These are phyloP conservation scores for Penicillium sp. DNA, from an alignment of 2,329 filamentous ascomycete species.

Conservation along the genomic window DNA sequence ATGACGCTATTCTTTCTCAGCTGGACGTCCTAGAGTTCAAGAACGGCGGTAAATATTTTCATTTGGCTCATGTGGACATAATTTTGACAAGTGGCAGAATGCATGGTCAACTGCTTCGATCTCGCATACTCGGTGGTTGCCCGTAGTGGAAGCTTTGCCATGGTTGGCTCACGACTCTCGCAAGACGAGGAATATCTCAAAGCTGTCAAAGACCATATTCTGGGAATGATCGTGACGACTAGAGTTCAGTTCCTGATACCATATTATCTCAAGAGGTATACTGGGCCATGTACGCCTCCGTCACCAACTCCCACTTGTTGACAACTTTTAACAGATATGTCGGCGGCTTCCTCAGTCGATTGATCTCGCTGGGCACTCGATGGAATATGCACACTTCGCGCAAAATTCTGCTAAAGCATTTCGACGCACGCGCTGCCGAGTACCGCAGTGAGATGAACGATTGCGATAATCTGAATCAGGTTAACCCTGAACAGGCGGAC, in stretches of 20 bases:
- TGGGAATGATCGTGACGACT: conserved; percentile 24
- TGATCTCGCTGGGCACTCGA: conserved; percentile 13
- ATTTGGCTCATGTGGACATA: background rate
- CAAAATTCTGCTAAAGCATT: conserved; percentile 19
- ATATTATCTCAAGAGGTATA: conserved; percentile 17
- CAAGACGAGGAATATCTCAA: conserved; percentile 20
- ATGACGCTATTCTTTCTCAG: conserved; percentile 17
- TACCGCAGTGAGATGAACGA: conserved; percentile 14
- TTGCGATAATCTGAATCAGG: background rate
- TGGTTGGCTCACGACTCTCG: conserved; percentile 19
- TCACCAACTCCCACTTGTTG: background rate
- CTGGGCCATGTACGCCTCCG: background rate
- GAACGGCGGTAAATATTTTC: conserved; percentile 6
- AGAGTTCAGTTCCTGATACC: conserved; percentile 22
- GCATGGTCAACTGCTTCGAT: conserved; percentile 17
- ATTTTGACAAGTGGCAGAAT: conserved; percentile 7
- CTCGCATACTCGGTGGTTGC: conserved; percentile 24
- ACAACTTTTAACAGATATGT: conserved; percentile 10
- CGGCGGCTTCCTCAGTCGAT: conserved; percentile 14
- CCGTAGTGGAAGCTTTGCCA: conserved; percentile 20
- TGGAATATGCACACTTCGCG: conserved; percentile 25
- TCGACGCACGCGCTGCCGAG: conserved; percentile 19
- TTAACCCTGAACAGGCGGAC: background rate
- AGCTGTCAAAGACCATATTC: conserved; percentile 22
- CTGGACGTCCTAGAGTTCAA: conserved; percentile 7